Percentiles rank a stretch among this genome's conserved stretches.
phyloP scores from a whole-genome alignment of 768 basidiomycete species.

The Lentinula edodes region DNA sequence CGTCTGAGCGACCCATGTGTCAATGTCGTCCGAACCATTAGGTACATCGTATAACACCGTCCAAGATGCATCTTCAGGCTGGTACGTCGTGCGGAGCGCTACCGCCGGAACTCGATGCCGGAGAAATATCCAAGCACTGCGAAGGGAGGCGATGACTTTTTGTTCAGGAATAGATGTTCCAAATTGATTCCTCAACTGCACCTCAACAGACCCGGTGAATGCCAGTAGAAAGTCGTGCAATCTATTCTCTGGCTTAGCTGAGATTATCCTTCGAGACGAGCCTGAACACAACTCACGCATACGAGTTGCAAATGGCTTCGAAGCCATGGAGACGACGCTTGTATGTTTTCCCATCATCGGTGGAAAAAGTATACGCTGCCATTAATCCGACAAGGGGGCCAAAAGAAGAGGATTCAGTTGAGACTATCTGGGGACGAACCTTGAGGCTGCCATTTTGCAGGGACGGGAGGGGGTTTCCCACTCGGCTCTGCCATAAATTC shows the following conservation, averaged over 20 bases:
- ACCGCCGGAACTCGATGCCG: not conserved
- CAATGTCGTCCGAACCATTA: not conserved
- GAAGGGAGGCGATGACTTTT: not conserved
- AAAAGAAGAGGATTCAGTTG: no score
- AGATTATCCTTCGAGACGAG: not conserved
- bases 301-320: not conserved
- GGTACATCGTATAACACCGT: not conserved
- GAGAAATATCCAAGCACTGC: not conserved
- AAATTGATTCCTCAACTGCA: not conserved
- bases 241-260: not conserved
- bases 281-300: not conserved
- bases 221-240: not conserved
- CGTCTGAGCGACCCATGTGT: not conserved
- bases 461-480: no score
- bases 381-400: not conserved
- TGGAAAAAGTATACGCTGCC: not conserved
- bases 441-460: no score
- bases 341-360: not conserved
- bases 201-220: not conserved
- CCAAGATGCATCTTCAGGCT: not conserved
- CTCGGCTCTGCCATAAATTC: no score
- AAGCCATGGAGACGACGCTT: not conserved
- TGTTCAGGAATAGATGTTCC: not conserved
- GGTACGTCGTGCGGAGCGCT: not conserved
- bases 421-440: no score